These are phyloP conservation scores for Mycena indigotica DNA, from an alignment of 768 basidiomycete species.

Conservation along the genomic window DNA sequence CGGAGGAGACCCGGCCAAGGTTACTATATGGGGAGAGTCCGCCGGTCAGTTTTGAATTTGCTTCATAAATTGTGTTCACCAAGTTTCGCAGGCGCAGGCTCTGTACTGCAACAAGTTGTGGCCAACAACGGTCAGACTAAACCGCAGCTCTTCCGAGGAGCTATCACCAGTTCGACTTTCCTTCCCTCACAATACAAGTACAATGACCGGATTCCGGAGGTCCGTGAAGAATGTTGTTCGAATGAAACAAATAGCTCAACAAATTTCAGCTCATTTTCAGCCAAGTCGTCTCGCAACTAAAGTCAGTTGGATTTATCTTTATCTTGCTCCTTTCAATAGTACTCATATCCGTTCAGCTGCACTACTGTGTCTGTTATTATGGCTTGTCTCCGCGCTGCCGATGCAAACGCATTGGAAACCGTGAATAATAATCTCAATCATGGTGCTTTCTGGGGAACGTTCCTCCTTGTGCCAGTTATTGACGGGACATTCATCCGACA, in stretches of 20 bases:
- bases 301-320: not conserved
- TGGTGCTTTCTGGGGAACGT: constrained; percentile 30
- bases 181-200: constrained; percentile 34
- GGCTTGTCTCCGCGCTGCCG: constrained; percentile 18
- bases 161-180: constrained; percentile 32
- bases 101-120: constrained; percentile 35
- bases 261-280: constrained; percentile 5
- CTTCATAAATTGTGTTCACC: not conserved
- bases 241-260: too few relatives aligned
- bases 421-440: constrained; percentile 27
- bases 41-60: constrained; percentile 24
- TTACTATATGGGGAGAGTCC: constrained; percentile 28
- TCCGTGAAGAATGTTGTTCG: not conserved
- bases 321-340: not conserved
- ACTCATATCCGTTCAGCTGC: constrained; percentile 16
- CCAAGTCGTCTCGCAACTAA: constrained; percentile 9
- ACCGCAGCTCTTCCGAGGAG: constrained; percentile 30
- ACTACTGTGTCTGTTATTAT: not conserved
- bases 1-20: constrained; percentile 37
- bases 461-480: constrained; percentile 34
- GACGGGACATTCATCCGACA: constrained; percentile 35
- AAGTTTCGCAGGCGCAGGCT: constrained; percentile 30
- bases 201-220: constrained; percentile 29
- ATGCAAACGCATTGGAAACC: constrained; percentile 20
- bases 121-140: constrained; percentile 35